phyloP scores from a whole-genome alignment of 2,329 filamentous ascomycete genomes.

The Fusarium poae region DNA sequence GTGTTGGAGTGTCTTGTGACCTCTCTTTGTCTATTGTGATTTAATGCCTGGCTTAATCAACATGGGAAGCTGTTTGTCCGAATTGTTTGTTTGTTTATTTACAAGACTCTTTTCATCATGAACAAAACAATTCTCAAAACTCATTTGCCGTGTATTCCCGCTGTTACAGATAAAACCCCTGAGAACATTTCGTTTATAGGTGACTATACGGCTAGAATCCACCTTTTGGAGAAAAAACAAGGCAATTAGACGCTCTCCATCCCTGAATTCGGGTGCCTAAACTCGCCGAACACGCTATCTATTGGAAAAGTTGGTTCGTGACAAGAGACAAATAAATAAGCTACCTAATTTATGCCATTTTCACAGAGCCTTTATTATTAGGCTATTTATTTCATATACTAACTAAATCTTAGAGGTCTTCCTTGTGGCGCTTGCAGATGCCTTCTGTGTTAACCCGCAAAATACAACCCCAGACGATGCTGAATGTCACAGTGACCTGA shows the following conservation, averaged over 20 bases:
- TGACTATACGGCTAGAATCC: conserved; percentile 4
- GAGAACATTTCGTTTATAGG: not conserved
- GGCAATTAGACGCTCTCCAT: conserved; percentile 1
- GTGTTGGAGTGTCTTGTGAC: not conserved
- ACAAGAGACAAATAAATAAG: not conserved
- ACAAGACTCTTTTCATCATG: not conserved
- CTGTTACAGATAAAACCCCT: not conserved
- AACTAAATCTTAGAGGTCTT: not conserved
- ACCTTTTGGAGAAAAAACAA: not conserved
- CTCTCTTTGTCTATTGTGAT: not conserved
- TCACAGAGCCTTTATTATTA: not conserved
- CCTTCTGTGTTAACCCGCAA: conserved; percentile 8
- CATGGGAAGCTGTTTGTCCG: not conserved
- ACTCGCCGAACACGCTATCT: not conserved
- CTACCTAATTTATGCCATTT: not conserved
- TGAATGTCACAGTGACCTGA: conserved; percentile 5
- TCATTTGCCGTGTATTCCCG: not conserved
- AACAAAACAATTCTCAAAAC: not conserved
- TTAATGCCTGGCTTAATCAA: not conserved
- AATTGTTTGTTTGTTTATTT: not conserved
- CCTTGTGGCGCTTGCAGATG: conserved; percentile 22
- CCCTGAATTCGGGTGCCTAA: conserved; percentile 27
- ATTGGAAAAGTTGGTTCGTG: not conserved
- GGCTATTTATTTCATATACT: not conserved
- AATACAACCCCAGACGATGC: conserved; percentile 15